Conservation (phyloP, 805 yeast genomes). For the Metschnikowia lochheadii region DNA sequence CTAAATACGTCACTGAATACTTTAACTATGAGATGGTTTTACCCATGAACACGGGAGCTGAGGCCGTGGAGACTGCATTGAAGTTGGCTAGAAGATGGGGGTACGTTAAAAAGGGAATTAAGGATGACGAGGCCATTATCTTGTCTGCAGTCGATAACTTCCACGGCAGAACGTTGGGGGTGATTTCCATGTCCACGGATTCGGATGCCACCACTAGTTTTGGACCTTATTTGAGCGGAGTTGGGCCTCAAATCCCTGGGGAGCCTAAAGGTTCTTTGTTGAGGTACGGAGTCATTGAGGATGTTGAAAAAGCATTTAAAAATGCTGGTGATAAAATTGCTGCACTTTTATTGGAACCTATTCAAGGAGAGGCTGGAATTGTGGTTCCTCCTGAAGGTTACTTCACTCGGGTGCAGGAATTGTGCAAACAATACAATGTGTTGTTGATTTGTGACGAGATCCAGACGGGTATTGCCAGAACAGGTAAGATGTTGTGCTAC, state of each 20-base stretch:
- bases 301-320: constrained; percentile 75
- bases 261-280: constrained; percentile 53
- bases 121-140: constrained; percentile 78
- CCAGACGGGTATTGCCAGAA: constrained; percentile 96
- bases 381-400: constrained; percentile 88
- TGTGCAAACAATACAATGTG: constrained; percentile 81
- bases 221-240: constrained; percentile 84
- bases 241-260: constrained; percentile 83
- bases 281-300: constrained; percentile 84
- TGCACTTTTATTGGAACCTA: constrained; percentile 89
- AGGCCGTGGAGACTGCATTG: constrained; percentile 94
- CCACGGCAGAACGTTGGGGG: constrained; percentile 95
- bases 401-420: constrained; percentile 62
- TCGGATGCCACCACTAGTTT: constrained; percentile 84
- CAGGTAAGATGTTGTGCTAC: constrained; percentile 88
- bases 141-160: constrained; percentile 86
- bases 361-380: constrained; percentile 98
- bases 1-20: constrained; percentile 82
- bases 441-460: constrained; percentile 93
- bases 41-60: constrained; percentile 99
- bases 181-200: constrained; percentile 94
- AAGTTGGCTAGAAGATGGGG: constrained; percentile 98
- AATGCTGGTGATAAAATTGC: constrained; percentile 86
- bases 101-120: constrained; percentile 78
- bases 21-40: constrained; percentile 89